Base-by-base conservation (phyloP, 805 yeast genomes). In the Candida dajiaensis region DNA sequence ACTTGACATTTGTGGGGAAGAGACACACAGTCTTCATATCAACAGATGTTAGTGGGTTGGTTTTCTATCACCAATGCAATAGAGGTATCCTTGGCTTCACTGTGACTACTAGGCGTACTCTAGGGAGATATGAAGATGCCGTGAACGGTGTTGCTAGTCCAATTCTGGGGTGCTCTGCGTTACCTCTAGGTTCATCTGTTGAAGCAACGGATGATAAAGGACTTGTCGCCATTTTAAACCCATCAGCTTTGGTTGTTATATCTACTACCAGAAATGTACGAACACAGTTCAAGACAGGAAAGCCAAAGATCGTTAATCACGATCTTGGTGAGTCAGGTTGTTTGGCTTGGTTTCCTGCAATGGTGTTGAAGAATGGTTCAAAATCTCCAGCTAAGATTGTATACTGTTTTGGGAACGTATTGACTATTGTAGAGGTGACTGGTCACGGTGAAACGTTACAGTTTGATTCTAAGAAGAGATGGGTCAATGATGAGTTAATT, bases 301-400 rank as follows among this genome's bases (percentile, higher is more conserved):
- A 70, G 46, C 78, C 85, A 5, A 73, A 68, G 43, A 58, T 57
- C 1, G 51, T 63, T 9, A 55, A 65, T 21, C 57, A 54, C 5
- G 40, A 65, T 0, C 46, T 61, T 31, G 68, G 67, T 0, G 45
- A 65, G 23, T 54, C 71, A 10, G 85, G 82, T 0, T 69, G 77
- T 48, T 56, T 81, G 9, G 63, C 75, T 15, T 84, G 92, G 94
- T 81, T 70, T 53, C 94, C 94, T 0, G 75, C 73, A 11, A 63
- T 68, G 3, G 55, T 56, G 10, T 49, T 46, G 29, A 52, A 51
- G 15, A 58, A 57, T 25, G 55, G 63, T 8, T 42, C 31, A 19
- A 46, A 38, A 58, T 54, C 54, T 57, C 55, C 64, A 0, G 77
- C 88, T 0, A 65, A 72, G 48, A 61, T 87, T 38, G 90, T 85